Percentiles rank a stretch among this genome's conserved stretches.
These are phyloP conservation scores for Penicillium fuscoglaucum DNA, from an alignment of 2,329 filamentous ascomycete genomes.

Conservation along the genomic window DNA sequence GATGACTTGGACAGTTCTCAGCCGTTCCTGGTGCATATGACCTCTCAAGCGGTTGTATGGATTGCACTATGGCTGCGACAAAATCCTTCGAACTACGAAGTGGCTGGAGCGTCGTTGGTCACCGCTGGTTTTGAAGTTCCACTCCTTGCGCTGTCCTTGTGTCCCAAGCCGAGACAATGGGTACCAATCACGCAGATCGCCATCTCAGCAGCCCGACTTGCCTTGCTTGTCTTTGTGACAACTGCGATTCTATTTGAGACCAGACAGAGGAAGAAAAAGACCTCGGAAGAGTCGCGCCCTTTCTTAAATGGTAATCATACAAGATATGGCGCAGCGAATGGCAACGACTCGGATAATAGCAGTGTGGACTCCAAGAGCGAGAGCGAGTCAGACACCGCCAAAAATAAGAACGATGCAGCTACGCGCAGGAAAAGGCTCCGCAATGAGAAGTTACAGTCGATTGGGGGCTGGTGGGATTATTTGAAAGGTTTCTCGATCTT, in stretches of 20 bases:
- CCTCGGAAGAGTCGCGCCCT: conserved; percentile 3
- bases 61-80: conserved; percentile 7
- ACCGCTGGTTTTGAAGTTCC: conserved; percentile 14
- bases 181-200: conserved; percentile 8
- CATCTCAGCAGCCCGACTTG: not conserved
- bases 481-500: conserved; percentile 8
- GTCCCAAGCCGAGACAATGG: conserved; percentile 5
- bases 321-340: conserved; percentile 5
- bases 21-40: conserved; percentile 12
- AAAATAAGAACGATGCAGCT: conserved; percentile 1
- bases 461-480: conserved; percentile 10
- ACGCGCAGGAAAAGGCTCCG: conserved; percentile 6
- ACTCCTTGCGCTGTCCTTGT: conserved; percentile 13
- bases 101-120: conserved; percentile 7
- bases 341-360: conserved; percentile 3
- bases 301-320: conserved; percentile 6
- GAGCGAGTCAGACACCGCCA: conserved; percentile 4
- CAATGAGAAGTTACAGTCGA: conserved; percentile 4
- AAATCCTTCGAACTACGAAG: not conserved
- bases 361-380: conserved; percentile 5
- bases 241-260: conserved; percentile 1
- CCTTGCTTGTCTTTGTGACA: not conserved
- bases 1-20: conserved; percentile 10
- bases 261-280: conserved; percentile 2
- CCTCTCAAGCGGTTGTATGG: conserved; percentile 9